A percentile compares a stretch with the other conserved stretches of the same genome.
These are phyloP conservation scores for Smithsoniella earleae DNA, from an alignment of 163 green algal species.

Conservation along the genomic window DNA sequence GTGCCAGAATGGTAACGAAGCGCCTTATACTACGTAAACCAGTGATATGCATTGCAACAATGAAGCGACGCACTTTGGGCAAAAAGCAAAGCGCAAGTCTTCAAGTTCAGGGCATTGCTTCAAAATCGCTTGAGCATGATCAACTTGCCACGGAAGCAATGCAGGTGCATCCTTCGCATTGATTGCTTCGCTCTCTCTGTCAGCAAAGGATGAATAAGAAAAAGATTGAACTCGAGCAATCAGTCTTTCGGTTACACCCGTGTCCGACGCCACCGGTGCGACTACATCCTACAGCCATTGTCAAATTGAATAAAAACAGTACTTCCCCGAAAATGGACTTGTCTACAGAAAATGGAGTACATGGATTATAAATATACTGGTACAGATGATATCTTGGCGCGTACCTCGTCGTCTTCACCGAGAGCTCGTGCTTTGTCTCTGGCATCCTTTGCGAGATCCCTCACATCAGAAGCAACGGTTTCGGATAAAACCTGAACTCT, in stretches of 20 bases:
- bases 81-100: background rate
- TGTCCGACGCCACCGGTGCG: background rate
- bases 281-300: background rate
- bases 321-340: background rate
- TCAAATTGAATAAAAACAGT: background rate
- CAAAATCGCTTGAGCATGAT: background rate
- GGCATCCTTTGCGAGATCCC: background rate
- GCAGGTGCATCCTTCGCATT: no score
- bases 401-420: background rate
- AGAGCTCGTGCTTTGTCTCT: background rate
- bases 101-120: background rate
- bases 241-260: background rate
- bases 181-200: background rate
- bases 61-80: background rate
- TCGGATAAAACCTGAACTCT: background rate
- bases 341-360: background rate
- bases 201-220: slow-evolving; percentile 13
- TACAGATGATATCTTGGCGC: no score
- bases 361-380: no score
- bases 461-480: background rate
- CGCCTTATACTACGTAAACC: background rate
- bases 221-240: background rate
- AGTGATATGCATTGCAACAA: background rate
- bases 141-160: background rate
- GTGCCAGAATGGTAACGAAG: background rate